Percentiles rank a stretch among this genome's conserved stretches.
phyloP scores from a whole-genome alignment of 495 filamentous ascomycete species.

The Aspergillus indologenus region DNA sequence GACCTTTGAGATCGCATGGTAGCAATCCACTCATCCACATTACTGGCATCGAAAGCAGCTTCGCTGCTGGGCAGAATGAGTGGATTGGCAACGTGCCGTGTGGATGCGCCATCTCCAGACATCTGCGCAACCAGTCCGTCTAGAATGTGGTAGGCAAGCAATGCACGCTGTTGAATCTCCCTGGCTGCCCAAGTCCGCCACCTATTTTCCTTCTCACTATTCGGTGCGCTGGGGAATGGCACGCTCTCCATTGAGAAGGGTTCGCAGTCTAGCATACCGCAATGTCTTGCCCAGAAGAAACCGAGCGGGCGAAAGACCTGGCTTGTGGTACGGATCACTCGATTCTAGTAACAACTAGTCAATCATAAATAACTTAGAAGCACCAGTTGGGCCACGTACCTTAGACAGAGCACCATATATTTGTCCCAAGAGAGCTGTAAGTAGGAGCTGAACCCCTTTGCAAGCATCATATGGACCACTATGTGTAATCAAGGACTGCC shows the following conservation, averaged over 20 bases:
- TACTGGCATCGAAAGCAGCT: constrained; percentile 41
- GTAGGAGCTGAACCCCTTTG: constrained; percentile 45
- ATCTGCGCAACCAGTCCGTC: constrained; percentile 48
- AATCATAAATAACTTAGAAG: background rate
- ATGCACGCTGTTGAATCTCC: constrained; percentile 46
- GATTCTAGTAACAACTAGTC: constrained; percentile 26
- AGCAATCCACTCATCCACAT: constrained; percentile 42
- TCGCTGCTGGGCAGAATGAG: constrained; percentile 42
- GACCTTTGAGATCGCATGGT: constrained; percentile 33
- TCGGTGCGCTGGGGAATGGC: constrained; percentile 31
- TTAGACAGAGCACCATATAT: constrained; percentile 48
- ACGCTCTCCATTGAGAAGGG: constrained; percentile 37
- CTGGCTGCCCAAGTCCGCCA: constrained; percentile 46
- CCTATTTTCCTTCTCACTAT: constrained; percentile 37
- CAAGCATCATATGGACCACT: constrained; percentile 46
- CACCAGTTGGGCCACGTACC: constrained; percentile 14
- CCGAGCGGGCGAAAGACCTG: constrained; percentile 48
- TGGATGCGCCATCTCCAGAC: constrained; percentile 43
- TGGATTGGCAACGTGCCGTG: constrained; percentile 43
- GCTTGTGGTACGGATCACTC: constrained; percentile 43
- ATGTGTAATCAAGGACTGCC: constrained; percentile 48
- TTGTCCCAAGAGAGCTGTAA: constrained; percentile 46
- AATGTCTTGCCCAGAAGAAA: constrained; percentile 50
- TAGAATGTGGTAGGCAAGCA: constrained; percentile 46
- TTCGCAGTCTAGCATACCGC: constrained; percentile 41